Conservation (phyloP, 75 land plant species). For the Sequoia sempervirens region DNA sequence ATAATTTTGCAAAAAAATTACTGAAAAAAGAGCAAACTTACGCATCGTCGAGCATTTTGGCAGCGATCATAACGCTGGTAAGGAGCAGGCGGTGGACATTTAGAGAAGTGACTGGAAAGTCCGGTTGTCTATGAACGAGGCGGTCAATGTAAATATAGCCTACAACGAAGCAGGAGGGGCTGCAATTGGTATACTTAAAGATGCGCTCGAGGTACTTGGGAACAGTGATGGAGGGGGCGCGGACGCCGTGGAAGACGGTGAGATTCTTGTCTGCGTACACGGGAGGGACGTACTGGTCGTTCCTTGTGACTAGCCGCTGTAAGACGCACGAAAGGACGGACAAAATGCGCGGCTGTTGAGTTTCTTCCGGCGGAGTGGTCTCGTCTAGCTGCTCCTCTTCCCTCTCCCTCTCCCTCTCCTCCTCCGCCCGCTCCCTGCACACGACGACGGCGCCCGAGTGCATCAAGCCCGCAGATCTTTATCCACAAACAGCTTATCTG, state of each 20-base stretch:
- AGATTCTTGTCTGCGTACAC: constrained; percentile 13
- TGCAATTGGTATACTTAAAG: constrained; percentile 67
- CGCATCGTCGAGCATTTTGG: constrained; percentile 88
- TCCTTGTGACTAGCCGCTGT: constrained; percentile 70
- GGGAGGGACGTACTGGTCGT: constrained; percentile 32
- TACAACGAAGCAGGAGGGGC: constrained; percentile 83
- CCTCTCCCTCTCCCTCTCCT: not conserved
- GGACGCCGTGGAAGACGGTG: constrained; percentile 54
- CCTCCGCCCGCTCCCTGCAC: constrained; percentile 6
- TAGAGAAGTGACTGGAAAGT: constrained; percentile 58
- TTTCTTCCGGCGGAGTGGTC: not conserved
- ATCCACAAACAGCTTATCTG: not conserved
- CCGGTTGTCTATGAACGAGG: constrained; percentile 58
- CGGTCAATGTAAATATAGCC: constrained; percentile 72
- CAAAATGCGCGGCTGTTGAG: constrained; percentile 45
- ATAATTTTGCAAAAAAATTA: not conserved
- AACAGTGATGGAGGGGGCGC: constrained; percentile 65
- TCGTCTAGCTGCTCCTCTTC: not conserved
- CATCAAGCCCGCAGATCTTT: constrained; percentile 1
- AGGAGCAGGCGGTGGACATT: constrained; percentile 80
- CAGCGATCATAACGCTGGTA: constrained; percentile 71
- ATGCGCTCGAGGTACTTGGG: constrained; percentile 80
- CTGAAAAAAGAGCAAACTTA: constrained; percentile 18
- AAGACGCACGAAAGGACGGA: constrained; percentile 49
- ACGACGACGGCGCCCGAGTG: constrained; percentile 4